Conservation (phyloP, 2,329 filamentous ascomycete species). For the Fusarium dlaminii region DNA sequence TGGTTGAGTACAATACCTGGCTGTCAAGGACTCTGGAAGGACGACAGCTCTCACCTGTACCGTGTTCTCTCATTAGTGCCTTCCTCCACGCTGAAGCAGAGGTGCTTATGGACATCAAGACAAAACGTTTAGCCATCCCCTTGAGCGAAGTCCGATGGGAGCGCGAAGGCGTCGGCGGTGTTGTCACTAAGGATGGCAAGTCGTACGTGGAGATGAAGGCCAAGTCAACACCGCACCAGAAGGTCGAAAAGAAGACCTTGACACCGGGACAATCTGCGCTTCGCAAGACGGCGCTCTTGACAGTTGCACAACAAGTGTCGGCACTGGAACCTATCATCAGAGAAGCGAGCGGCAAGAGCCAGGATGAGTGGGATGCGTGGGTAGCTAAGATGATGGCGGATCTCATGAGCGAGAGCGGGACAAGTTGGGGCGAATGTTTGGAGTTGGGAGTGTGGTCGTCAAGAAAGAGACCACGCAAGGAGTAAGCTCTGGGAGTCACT, state of each 20-base stretch:
- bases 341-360: constrained; percentile 84
- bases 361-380: constrained; percentile 94
- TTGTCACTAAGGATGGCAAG: constrained; percentile 68
- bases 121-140: constrained; percentile 84
- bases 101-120: constrained; percentile 72
- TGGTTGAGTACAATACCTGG: constrained; percentile 87
- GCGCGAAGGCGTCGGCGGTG: constrained; percentile 74
- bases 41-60: constrained; percentile 75
- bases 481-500: constrained; percentile 3
- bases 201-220: constrained; percentile 66
- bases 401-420: constrained; percentile 80
- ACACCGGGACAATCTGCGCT: constrained; percentile 77
- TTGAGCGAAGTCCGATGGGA: constrained; percentile 89
- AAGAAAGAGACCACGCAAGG: constrained; percentile 66
- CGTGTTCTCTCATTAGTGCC: constrained; percentile 81
- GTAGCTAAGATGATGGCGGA: constrained; percentile 87
- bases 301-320: constrained; percentile 84
- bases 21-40: constrained; percentile 77
- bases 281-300: constrained; percentile 81
- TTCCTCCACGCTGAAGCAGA: constrained; percentile 84
- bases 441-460: constrained; percentile 89
- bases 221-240: constrained; percentile 52
- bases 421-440: constrained; percentile 85
- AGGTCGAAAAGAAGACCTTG: constrained; percentile 61
- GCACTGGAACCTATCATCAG: constrained; percentile 84